Base-by-base conservation (phyloP, 805 yeast genomes). In the Wilhelminamyces savonicus region DNA sequence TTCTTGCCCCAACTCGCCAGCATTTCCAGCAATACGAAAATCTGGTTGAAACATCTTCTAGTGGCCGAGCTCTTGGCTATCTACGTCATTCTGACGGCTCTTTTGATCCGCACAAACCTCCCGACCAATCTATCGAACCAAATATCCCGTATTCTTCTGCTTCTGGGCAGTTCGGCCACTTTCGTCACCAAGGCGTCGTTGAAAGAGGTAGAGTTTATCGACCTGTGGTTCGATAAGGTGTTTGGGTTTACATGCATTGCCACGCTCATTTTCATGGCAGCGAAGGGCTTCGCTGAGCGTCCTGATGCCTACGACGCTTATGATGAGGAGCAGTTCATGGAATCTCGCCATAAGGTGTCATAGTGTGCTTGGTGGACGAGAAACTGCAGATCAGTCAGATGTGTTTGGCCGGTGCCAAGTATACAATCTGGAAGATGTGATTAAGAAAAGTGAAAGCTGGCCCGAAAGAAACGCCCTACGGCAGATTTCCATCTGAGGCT, bases 141-240 rank as follows among this genome's bases (percentile, higher is more conserved):
- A 38, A 50, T 68, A 28, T 54, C 65, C 36, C 39, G 54, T 36
- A 55, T 65, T 16, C 43, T 64, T 16, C 59, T 67, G 7, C 44
- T 64, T 15, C 44, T 63, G 9, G 63, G 63, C 4, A 44, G 54
- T 9, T 6, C 13, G 7, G 27, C 26, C n/a, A 12, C 22, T 4
- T 18, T 11, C 15, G 28, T 12, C 5, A 18, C 21, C 13, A 23
- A 6, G 16, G 27, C 37, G 15, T 39, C 51, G 26, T 47, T 41
- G 26, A 55, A 39, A 28, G 69, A 67, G 39, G 63, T 64, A n/a
- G 59, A 55, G 16, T 70, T 69, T 40, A 61, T 72, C 13, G 76
- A 71, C 35, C 48, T 50, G 13, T 69, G 74, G 74, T 73, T 70
- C 38, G 76, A 71, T 39, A 58, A 67, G 44, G 65, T 72, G 24